A percentile compares a stretch with the other conserved stretches of the same genome.
Evolutionary conservation across 2,329 filamentous ascomycete species (phyloP).

Genomic region (Claviceps monticola): DNA sequence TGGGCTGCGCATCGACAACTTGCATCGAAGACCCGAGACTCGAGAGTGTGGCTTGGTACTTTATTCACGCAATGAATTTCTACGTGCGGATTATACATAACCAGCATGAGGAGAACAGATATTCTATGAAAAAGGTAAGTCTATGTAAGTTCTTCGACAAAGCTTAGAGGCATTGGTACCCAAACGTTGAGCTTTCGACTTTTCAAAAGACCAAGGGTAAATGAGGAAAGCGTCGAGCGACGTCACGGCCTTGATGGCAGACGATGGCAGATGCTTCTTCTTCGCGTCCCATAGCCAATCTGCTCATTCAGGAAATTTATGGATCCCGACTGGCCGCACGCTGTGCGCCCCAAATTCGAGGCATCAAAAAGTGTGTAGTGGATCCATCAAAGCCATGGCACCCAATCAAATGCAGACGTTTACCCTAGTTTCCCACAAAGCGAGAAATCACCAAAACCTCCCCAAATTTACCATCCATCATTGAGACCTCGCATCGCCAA

Average conservation of each 20-base stretch:
- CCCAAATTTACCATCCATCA: slow-evolving; percentile 22
- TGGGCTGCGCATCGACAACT: background rate
- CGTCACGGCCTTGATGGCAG: background rate
- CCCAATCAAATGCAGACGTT: slow-evolving; percentile 19
- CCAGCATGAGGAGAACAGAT: background rate
- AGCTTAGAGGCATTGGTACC: too few relatives aligned
- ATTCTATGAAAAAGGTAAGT: too few relatives aligned
- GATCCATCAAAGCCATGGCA: slow-evolving; percentile 13
- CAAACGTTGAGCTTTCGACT: too few relatives aligned
- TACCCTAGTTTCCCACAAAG: slow-evolving; percentile 31
- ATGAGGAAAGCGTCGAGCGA: background rate
- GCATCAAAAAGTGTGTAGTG: background rate
- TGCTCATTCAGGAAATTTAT: background rate
- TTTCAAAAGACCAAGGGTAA: too few relatives aligned
- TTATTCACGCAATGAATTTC: background rate
- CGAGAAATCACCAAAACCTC: slow-evolving; percentile 29
- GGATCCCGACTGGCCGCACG: background rate
- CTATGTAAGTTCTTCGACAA: too few relatives aligned
- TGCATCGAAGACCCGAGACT: too few relatives aligned
- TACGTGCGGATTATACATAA: background rate
- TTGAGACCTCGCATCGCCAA: slow-evolving; percentile 28
- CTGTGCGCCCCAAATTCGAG: slow-evolving; percentile 4
- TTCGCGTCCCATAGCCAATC: background rate
- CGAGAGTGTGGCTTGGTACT: background rate
- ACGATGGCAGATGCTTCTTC: background rate